Base-by-base conservation (phyloP, 495 filamentous ascomycete genomes). In the Hypoxylon fuscum region DNA sequence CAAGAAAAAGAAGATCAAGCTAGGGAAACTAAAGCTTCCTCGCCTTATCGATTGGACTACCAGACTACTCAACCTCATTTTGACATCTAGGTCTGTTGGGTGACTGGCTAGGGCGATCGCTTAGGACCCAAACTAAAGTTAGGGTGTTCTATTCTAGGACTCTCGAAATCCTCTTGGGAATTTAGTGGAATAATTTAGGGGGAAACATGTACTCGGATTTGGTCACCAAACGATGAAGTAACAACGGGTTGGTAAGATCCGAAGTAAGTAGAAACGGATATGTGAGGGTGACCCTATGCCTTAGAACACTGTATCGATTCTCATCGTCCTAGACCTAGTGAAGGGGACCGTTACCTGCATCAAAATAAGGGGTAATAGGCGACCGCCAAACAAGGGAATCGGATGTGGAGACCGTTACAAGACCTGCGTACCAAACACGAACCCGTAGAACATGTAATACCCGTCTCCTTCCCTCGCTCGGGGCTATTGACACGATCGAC, bases 91-190 rank as follows among this genome's bases (percentile, higher is more conserved):
- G 29, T 29, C 27, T 49, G 22, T 21, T 25, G 8, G 45, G 34
- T 27, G 31, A 17, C 32, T 52, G 7, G 31, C 46, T 12, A 41
- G 29, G 48, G 7, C 17, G 15, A 50, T 46, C 38, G 61, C 21
- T 21, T 42, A 55, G 23, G 42, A 25, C 10, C 8, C 18, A 40
- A 32, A 52, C 55, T 50, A 54, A 35, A 3, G 43, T 45, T 55
- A 43, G 61, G 4, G 22, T 40, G 37, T 45, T 50, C 61, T 59
- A 64, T 64, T 55, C 44, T 50, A 20, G 31, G 55, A 49, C 12
- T 44, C 0, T 15, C 46, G 5, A 5, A 7, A 32, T 32, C 17
- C 32, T 8, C 22, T 31, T 44, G 20, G 37, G 32, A 34, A n/a
- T 15, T 41, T 31, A 32, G 3, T 20, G 38, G 38, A 17, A 20